Conservation (phyloP, 2,329 filamentous ascomycete genomes). For the Aureobasidium sp. region DNA sequence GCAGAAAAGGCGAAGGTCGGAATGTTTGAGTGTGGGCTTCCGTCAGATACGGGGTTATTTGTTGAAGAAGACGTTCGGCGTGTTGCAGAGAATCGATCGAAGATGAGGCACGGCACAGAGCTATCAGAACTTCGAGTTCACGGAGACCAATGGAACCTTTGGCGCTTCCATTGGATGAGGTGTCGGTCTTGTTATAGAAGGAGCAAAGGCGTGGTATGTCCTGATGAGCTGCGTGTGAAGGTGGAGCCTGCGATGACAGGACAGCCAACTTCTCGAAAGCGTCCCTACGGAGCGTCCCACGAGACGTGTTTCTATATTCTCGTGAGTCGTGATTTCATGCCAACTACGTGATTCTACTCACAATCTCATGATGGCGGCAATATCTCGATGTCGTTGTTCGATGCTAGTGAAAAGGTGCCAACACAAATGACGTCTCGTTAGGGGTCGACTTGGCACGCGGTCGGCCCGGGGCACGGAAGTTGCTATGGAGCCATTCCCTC, state of each 20-base stretch:
- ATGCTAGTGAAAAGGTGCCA: background rate
- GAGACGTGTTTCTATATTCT: slow-evolving; percentile 11
- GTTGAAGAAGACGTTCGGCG: slow-evolving; percentile 68
- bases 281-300: slow-evolving; percentile 33
- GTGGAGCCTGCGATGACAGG: slow-evolving; percentile 34
- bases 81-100: slow-evolving; percentile 61
- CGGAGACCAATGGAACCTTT: slow-evolving; percentile 49
- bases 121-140: slow-evolving; percentile 86
- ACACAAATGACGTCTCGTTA: slow-evolving; percentile 3
- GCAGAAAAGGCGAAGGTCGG: slow-evolving; percentile 70
- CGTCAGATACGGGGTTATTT: slow-evolving; percentile 75
- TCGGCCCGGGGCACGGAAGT: background rate
- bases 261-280: slow-evolving; percentile 44
- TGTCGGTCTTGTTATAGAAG: slow-evolving; percentile 19
- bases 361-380: slow-evolving; percentile 8
- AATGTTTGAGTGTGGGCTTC: slow-evolving; percentile 77
- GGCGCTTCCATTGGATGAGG: slow-evolving; percentile 18
- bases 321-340: background rate
- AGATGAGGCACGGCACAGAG: slow-evolving; percentile 83
- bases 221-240: slow-evolving; percentile 22
- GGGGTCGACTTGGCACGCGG: background rate
- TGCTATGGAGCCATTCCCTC: background rate
- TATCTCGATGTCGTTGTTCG: background rate
- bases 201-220: slow-evolving; percentile 37
- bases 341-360: background rate